Base-by-base conservation (phyloP, 257 asterid genomes). In the Sherardia arvensis region DNA sequence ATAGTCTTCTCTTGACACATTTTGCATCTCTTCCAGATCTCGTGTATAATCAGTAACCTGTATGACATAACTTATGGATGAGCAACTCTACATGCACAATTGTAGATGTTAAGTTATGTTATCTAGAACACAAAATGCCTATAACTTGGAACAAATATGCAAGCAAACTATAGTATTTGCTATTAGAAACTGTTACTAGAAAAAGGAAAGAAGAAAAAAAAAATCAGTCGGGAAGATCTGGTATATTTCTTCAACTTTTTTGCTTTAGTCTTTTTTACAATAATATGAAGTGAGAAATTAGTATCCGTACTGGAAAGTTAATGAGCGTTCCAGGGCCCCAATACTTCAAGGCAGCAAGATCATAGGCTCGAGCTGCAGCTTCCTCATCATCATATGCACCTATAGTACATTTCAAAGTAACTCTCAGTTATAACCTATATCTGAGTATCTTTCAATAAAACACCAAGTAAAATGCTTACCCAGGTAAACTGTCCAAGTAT, bases 321-420 rank as follows among this genome's bases (percentile, higher is more conserved):
- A 92, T 92, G 67, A 89, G 96, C 0, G 97, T 92, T 75, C 99
- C 97, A 49, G 99, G 96, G 38, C 99, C 99, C 97, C 99, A 92
- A 61, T 92, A 92, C 75, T 89, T 92, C 53, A 92, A 80, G 64
- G 99, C 99, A 7, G 99, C 99, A 58, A 92, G 96, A 87, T 92
- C 99, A 71, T 92, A 92, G 43, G 99, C 97, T 79, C 99, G 84
- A 67, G 99, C 97, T 56, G 99, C 97, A 70, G 99, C 99, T 67
- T 89, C 99, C 87, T 92, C 99, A 9, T 92, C 99, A 75, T 92
- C 99, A 73, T 92, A 92, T 38, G 99, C 99, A 71, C 99, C 99
- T 89, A 66, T 6, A 71, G 61, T 66, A 61, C 47, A 14, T 61
- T 27, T 65, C 53, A 26, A 70, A 73, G 64, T 79, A 72, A 77